Percentiles rank a stretch among this genome's conserved stretches.
These are phyloP conservation scores for Pisolithus marmoratus DNA, from an alignment of 768 basidiomycete genomes.

Conservation along the genomic window DNA sequence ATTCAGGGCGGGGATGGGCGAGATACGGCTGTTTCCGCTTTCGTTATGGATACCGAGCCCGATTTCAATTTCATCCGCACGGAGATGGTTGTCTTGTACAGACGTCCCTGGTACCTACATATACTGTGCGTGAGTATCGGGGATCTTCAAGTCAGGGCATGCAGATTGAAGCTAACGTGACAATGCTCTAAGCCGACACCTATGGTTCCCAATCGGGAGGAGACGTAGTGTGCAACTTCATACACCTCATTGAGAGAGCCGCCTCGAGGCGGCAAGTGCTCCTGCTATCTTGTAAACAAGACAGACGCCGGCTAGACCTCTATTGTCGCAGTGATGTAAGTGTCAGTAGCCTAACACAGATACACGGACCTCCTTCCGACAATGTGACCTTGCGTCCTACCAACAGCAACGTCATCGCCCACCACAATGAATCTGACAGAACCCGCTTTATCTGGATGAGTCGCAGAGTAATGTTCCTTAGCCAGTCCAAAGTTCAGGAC, in stretches of 20 bases:
- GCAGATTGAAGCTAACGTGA: slow-evolving; percentile 44
- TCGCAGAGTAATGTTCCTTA: slow-evolving; percentile 74
- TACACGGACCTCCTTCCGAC: slow-evolving; percentile 67
- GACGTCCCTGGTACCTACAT: slow-evolving; percentile 86
- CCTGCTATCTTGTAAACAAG: slow-evolving; percentile 91
- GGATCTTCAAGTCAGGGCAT: not conserved
- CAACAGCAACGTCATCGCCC: slow-evolving; percentile 88
- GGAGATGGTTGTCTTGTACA: slow-evolving; percentile 47
- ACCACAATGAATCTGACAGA: slow-evolving; percentile 74
- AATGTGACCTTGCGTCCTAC: slow-evolving; percentile 70
- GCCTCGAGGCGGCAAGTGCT: slow-evolving; percentile 65
- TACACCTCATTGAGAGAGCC: slow-evolving; percentile 66
- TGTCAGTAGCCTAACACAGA: no score
- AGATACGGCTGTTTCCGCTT: slow-evolving; percentile 61
- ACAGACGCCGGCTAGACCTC: slow-evolving; percentile 77
- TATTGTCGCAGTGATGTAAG: slow-evolving; percentile 19
- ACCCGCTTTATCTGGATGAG: slow-evolving; percentile 61
- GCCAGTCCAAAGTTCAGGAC: slow-evolving; percentile 89
- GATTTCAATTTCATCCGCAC: slow-evolving; percentile 69
- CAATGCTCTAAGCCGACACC: slow-evolving; percentile 88
- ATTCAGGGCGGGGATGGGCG: slow-evolving; percentile 65
- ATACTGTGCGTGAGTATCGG: not conserved
- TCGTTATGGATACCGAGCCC: slow-evolving; percentile 94
- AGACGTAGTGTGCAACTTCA: slow-evolving; percentile 55
- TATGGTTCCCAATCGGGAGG: slow-evolving; percentile 69